phyloP scores from a whole-genome alignment of 2,329 filamentous ascomycete species.

The Claviceps sp. region DNA sequence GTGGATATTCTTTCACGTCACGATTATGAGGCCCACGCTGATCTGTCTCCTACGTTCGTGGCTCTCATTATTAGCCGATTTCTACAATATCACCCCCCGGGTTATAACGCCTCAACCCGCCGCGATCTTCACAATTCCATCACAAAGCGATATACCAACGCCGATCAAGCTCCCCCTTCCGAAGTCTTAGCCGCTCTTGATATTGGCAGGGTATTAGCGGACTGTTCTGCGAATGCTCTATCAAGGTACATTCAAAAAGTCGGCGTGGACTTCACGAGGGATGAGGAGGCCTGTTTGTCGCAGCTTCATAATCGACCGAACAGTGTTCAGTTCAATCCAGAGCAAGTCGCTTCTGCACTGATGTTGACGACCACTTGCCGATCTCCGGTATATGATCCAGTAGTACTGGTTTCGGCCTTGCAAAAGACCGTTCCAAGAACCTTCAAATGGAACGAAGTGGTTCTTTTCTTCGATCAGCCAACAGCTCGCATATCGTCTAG shows the following conservation, averaged over 20 bases:
- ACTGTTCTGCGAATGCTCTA: constrained; percentile 41
- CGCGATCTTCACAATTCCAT: constrained; percentile 55
- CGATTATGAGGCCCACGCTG: constrained; percentile 48
- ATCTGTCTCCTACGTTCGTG: constrained; percentile 56
- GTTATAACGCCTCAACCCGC: constrained; percentile 65
- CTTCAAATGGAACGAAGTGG: constrained; percentile 58
- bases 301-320: constrained; percentile 40
- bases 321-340: constrained; percentile 55
- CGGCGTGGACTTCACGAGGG: constrained; percentile 62
- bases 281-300: constrained; percentile 50
- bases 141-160: constrained; percentile 52
- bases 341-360: constrained; percentile 70
- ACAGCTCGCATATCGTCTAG: constrained; percentile 60
- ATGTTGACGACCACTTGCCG: constrained; percentile 50
- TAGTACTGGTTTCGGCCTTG: constrained; percentile 47
- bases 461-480: constrained; percentile 69
- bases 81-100: constrained; percentile 73
- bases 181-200: constrained; percentile 59
- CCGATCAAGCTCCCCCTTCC: constrained; percentile 52
- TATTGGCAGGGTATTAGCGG: constrained; percentile 50
- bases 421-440: constrained; percentile 46
- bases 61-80: constrained; percentile 74
- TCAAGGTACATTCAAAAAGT: constrained; percentile 58
- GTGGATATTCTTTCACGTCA: constrained; percentile 60
- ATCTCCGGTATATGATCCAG: constrained; percentile 38